A percentile compares a stretch with the other conserved stretches of the same genome.
phyloP scores from a whole-genome alignment of 495 filamentous ascomycete species.

The Penicillium tannophilum region DNA sequence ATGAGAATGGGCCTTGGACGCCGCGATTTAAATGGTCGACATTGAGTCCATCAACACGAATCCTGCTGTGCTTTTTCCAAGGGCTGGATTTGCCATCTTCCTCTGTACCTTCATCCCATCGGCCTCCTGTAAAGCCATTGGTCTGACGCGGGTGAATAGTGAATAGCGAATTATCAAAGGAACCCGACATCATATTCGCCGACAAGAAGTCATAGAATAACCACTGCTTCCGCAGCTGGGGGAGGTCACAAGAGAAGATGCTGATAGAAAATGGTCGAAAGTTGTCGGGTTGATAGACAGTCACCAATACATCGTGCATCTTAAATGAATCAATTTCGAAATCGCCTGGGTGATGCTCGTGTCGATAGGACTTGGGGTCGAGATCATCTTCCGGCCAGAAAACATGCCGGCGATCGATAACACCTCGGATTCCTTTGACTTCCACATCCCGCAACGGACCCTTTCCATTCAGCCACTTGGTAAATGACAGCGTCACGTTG shows the following conservation, averaged over 20 bases:
- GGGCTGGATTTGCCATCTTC: constrained; percentile 51
- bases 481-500: constrained; percentile 95
- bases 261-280: constrained; percentile 94
- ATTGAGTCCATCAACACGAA: constrained; percentile 89
- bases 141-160: constrained; percentile 94
- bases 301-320: constrained; percentile 89
- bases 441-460: constrained; percentile 90
- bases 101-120: constrained; percentile 53
- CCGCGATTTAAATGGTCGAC: constrained; percentile 96
- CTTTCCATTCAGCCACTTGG: constrained; percentile 97
- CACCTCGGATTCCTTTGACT: constrained; percentile 93
- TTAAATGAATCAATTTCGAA: constrained; percentile 97
- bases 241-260: constrained; percentile 92
- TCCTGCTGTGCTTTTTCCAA: constrained; percentile 92
- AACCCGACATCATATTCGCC: constrained; percentile 93
- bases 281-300: constrained; percentile 83
- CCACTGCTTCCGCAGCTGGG: constrained; percentile 91
- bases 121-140: constrained; percentile 65
- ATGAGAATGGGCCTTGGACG: constrained; percentile 91
- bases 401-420: constrained; percentile 85
- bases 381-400: constrained; percentile 67
- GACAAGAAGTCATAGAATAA: constrained; percentile 97
- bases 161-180: constrained; percentile 93
- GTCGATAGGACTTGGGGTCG: constrained; percentile 84
- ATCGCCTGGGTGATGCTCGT: constrained; percentile 87